Percentiles rank a stretch among this genome's conserved stretches.
Evolutionary conservation across 768 basidiomycete genomes (phyloP).

Genomic region (Steccherinum ochraceum): DNA sequence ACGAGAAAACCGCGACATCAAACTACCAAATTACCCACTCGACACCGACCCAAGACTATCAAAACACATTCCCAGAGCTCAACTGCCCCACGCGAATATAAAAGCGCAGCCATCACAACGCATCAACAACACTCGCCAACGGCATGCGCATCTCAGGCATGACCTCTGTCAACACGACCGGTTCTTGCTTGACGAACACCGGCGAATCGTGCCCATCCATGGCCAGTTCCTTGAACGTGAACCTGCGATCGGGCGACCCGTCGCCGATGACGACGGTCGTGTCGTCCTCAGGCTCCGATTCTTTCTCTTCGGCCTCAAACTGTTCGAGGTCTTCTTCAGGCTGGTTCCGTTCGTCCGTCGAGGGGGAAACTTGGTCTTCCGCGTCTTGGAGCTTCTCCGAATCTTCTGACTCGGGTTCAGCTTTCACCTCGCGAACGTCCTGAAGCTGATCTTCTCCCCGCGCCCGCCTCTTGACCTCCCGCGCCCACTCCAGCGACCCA

Average conservation of each 20-base stretch:
- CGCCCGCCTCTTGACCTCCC: slow-evolving; percentile 9
- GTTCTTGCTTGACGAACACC: background rate
- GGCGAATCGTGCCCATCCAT: background rate
- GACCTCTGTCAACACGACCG: background rate
- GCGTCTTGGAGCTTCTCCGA: too few species aligned
- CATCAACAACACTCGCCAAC: background rate
- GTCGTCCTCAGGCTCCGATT: background rate
- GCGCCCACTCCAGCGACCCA: slow-evolving; percentile 7
- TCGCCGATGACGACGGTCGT: background rate
- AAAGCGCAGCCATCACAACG: background rate
- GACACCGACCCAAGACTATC: too few species aligned
- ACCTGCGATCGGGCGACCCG: background rate
- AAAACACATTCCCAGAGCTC: too few species aligned
- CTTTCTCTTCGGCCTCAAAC: background rate
- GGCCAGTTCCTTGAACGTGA: background rate
- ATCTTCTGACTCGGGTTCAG: background rate
- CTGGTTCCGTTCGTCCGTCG: too few species aligned
- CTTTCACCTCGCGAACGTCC: background rate
- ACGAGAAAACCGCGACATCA: too few species aligned
- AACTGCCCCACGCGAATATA: too few species aligned
- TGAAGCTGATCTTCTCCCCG: background rate
- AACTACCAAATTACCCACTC: too few species aligned
- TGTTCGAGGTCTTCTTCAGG: too few species aligned
- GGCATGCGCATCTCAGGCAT: background rate
- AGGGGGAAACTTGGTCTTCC: too few species aligned